Percentiles rank a stretch among this genome's conserved stretches.
Conservation (phyloP, 345 rosid genomes). For the Salix exigua region DNA sequence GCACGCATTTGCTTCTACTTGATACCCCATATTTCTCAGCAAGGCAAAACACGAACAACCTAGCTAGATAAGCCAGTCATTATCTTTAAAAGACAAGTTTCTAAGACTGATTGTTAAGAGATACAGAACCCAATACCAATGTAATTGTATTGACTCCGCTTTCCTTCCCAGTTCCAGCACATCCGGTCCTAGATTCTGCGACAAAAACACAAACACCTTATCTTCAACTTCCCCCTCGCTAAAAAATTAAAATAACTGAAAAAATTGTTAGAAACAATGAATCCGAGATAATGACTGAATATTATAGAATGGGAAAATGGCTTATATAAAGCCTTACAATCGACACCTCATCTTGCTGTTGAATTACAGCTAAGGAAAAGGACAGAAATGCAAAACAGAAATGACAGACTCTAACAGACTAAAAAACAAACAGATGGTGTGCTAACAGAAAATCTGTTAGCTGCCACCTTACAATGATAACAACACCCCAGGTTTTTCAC, state of each 20-base stretch:
- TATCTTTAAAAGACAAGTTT: neutral
- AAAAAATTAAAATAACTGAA: neutral
- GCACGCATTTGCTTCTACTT: neutral
- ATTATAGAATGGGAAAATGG: too few species aligned
- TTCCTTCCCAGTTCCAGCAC: conserved; percentile 59
- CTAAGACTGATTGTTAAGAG: neutral
- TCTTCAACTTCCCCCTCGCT: conserved; percentile 19
- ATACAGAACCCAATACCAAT: conserved; percentile 42
- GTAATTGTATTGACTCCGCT: conserved; percentile 73
- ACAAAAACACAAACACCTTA: conserved; percentile 53
- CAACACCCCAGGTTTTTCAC: too few species aligned
- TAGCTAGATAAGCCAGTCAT: neutral
- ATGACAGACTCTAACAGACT: too few species aligned
- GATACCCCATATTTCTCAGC: neutral
- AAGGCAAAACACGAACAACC: neutral
- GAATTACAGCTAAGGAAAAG: too few species aligned
- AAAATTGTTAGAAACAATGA: neutral
- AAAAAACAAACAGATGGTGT: too few species aligned
- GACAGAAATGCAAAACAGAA: too few species aligned
- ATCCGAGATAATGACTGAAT: too few species aligned
- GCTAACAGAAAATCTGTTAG: too few species aligned
- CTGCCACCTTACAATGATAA: too few species aligned
- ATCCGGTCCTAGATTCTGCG: conserved; percentile 73
- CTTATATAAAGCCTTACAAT: too few species aligned
- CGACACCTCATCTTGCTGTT: too few species aligned